These are phyloP conservation scores for Zelopaecilomyces penicillatus DNA, from an alignment of 2,329 filamentous ascomycete genomes.

Conservation along the genomic window DNA sequence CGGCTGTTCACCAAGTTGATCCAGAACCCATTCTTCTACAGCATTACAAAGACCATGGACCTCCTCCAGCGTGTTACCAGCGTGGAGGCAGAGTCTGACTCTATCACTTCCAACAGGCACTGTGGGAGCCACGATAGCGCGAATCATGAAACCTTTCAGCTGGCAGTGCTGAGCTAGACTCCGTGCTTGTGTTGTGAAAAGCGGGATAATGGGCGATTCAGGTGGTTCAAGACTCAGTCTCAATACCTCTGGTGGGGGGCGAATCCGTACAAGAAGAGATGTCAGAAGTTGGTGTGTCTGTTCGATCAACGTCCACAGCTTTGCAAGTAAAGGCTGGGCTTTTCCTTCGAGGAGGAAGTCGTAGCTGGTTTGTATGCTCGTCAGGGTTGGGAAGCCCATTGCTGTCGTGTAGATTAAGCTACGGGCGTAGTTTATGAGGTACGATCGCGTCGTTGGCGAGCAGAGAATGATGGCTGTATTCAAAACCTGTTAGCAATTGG, in stretches of 20 bases:
- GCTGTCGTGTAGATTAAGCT: slow-evolving; percentile 68
- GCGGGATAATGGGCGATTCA: slow-evolving; percentile 55
- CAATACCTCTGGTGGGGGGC: slow-evolving; percentile 20
- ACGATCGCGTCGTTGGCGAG: slow-evolving; percentile 48
- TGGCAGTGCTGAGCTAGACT: slow-evolving; percentile 54
- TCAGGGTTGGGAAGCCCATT: slow-evolving; percentile 52
- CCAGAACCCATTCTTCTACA: slow-evolving; percentile 38
- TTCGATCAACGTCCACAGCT: slow-evolving; percentile 24
- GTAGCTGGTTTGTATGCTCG: slow-evolving; percentile 50
- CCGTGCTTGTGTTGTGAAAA: slow-evolving; percentile 50
- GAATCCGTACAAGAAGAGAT: slow-evolving; percentile 20
- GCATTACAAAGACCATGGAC: slow-evolving; percentile 43
- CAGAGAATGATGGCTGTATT: slow-evolving; percentile 48
- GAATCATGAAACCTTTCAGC: slow-evolving; percentile 47
- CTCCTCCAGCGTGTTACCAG: slow-evolving; percentile 51
- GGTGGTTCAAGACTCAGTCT: slow-evolving; percentile 28
- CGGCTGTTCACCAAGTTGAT: neutral
- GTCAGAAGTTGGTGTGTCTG: slow-evolving; percentile 39
- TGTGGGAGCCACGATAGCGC: slow-evolving; percentile 60
- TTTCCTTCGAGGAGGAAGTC: slow-evolving; percentile 43
- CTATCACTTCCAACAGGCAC: slow-evolving; percentile 56
- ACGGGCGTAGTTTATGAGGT: slow-evolving; percentile 69
- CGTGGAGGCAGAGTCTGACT: slow-evolving; percentile 60
- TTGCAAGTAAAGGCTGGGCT: slow-evolving; percentile 27
- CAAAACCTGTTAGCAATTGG: neutral